A percentile compares a stretch with the other conserved stretches of the same genome.
Conservation (phyloP, 306 rosid genomes). For the Cucumis cinereus region DNA sequence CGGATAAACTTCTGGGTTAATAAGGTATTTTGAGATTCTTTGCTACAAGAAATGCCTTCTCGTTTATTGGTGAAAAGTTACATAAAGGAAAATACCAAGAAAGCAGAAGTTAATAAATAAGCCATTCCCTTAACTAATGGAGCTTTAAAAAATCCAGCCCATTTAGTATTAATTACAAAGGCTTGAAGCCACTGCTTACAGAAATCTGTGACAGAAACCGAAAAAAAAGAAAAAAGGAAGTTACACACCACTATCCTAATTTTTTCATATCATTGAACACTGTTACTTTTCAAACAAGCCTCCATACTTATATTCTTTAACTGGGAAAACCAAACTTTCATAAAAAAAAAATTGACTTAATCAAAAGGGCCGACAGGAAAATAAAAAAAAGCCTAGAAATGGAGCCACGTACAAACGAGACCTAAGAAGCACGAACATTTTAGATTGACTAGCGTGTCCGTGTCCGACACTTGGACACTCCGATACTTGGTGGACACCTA, state of each 20-base stretch:
- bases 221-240: background rate
- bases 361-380: too few species aligned
- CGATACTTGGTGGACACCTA: too few species aligned
- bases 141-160: background rate
- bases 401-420: too few species aligned
- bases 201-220: background rate
- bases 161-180: background rate
- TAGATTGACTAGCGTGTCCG: too few species aligned
- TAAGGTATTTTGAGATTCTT: slow-evolving; percentile 38
- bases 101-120: background rate
- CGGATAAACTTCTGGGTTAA: slow-evolving; percentile 83
- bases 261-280: background rate
- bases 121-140: background rate
- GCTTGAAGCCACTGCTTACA: background rate
- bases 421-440: too few species aligned
- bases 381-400: too few species aligned
- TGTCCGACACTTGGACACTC: too few species aligned
- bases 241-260: background rate
- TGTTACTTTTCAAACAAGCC: background rate
- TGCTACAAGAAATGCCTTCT: background rate
- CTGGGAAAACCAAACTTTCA: too few species aligned
- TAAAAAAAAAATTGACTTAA: too few species aligned
- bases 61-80: background rate
- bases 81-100: background rate
- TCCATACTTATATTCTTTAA: background rate